Evolutionary conservation across 2,329 filamentous ascomycete species (phyloP), one percentile per base, ranked within the genome.

Genomic region (Chaetomiaceae sp.): DNA sequence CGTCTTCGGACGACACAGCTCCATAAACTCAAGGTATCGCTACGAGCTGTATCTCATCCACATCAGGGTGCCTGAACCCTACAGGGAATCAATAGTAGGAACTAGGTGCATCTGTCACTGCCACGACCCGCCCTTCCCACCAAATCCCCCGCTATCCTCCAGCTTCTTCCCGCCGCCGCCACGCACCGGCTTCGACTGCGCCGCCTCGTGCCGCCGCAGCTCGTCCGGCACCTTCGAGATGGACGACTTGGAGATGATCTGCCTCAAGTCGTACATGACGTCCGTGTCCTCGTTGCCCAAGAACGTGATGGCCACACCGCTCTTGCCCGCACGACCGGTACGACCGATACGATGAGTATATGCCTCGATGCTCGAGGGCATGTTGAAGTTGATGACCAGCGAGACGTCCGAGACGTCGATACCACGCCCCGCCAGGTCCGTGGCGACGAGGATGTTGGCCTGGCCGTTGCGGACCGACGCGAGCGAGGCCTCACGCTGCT

Each of bases 341-440:
- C 93, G 86, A 69, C 93, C 93, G 63, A 99, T 87, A 73, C 93
- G 85, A 76, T 99, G 93, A 2, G 92, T 97, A 68, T 99, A 99
- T 65, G 82, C 86, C 72, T 99, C 93, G 60, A 99, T 97, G 60
- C 77, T 89, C 12, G 74, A 83, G 0, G 93, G 87, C 93, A 99
- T 97, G 76, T 97, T 99, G 81, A 97, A 99, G 74, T 99, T 99
- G 67, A 99, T 79, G 51, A 99, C 93, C 54, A 99, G 79, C 55
- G 82, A 88, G 35, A 99, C 93, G 65, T 97, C 93, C 0, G 87
- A 84, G 4, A 99, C 91, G 70, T 99, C 93, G 68, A 99, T 96
- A 89, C 93, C 93, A 75, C 93, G 84, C 56, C 92, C 93, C 1
- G 93, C 93, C 51, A 99, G 75, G 71, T 99, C 93, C 1, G 93